phyloP scores from a whole-genome alignment of 305 asterid genomes.

The Euphrasia arctica region DNA sequence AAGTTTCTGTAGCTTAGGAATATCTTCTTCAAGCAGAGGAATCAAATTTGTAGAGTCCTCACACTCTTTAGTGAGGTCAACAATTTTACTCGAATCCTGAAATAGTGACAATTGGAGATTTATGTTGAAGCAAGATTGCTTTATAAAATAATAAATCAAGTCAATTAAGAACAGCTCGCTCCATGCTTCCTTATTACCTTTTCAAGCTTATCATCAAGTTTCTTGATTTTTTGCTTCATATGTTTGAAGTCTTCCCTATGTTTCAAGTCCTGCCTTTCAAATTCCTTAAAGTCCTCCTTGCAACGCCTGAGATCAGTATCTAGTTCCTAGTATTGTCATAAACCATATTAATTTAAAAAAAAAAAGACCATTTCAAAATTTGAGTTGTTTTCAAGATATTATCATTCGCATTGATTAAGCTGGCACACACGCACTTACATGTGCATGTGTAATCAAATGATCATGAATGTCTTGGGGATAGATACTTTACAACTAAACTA shows the following conservation, averaged over 20 bases:
- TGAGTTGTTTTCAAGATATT: not conserved
- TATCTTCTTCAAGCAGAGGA: slow-evolving; percentile 74
- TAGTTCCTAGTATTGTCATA: slow-evolving; percentile 54
- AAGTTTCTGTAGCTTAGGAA: slow-evolving; percentile 62
- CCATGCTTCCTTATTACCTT: slow-evolving; percentile 47
- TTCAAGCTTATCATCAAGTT: slow-evolving; percentile 71
- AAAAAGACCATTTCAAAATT: slow-evolving; percentile 9
- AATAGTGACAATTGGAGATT: slow-evolving; percentile 14
- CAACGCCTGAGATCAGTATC: slow-evolving; percentile 53
- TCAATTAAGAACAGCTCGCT: not conserved
- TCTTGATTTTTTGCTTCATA: slow-evolving; percentile 82
- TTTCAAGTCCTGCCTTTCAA: slow-evolving; percentile 90
- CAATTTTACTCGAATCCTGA: slow-evolving; percentile 74
- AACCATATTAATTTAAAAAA: slow-evolving; percentile 15
- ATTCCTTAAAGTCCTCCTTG: slow-evolving; percentile 90
- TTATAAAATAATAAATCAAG: slow-evolving; percentile 12
- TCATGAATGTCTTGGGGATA: not conserved
- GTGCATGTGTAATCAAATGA: not conserved
- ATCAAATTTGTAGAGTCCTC: slow-evolving; percentile 77
- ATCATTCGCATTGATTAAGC: not conserved
- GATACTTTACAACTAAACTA: not conserved
- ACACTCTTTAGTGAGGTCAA: slow-evolving; percentile 60
- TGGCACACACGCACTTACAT: not conserved
- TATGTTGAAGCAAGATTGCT: not conserved
- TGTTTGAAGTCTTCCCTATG: slow-evolving; percentile 82